Conservation (phyloP, 1,139 yeast genomes). For the Zhuliangozyma parablackwelliae region DNA sequence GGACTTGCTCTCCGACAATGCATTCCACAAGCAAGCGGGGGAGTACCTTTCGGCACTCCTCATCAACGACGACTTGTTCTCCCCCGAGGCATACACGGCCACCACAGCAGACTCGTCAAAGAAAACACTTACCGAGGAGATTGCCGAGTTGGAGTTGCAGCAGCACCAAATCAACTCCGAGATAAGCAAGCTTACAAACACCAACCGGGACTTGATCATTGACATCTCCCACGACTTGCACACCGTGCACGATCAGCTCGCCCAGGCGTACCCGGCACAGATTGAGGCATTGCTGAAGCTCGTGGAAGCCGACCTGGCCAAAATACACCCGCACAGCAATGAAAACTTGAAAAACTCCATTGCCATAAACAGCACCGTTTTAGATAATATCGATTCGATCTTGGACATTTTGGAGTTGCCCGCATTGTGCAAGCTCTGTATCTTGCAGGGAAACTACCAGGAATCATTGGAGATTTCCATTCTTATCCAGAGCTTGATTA, state of each 20-base stretch:
- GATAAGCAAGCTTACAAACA: conserved; percentile 31
- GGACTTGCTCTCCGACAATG: conserved; percentile 10
- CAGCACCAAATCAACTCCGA: conserved; percentile 27
- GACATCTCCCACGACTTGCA: conserved; percentile 33
- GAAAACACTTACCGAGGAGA: conserved; percentile 39
- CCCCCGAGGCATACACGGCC: conserved; percentile 32
- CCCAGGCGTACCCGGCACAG: conserved; percentile 19
- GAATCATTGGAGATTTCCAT: conserved; percentile 81
- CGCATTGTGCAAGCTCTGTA: conserved; percentile 75
- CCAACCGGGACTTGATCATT: conserved; percentile 37
- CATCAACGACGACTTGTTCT: conserved; percentile 38
- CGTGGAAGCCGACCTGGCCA: conserved; percentile 5
- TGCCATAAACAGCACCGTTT: conserved; percentile 30
- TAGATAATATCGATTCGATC: conserved; percentile 65
- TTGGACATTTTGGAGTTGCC: conserved; percentile 83
- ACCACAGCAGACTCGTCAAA: conserved; percentile 6
- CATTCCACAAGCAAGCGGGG: conserved; percentile 13
- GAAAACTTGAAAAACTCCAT: conserved; percentile 13
- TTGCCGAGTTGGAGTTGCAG: conserved; percentile 41
- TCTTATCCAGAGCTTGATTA: conserved; percentile 60
- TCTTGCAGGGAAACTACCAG: conserved; percentile 79
- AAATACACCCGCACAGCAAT: not conserved
- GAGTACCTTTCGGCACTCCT: conserved; percentile 24
- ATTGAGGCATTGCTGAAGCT: conserved; percentile 17
- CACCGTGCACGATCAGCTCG: conserved; percentile 19